Evolutionary conservation across 148 eudicot genomes (phyloP).

Genomic region (Limonium bicolor): DNA sequence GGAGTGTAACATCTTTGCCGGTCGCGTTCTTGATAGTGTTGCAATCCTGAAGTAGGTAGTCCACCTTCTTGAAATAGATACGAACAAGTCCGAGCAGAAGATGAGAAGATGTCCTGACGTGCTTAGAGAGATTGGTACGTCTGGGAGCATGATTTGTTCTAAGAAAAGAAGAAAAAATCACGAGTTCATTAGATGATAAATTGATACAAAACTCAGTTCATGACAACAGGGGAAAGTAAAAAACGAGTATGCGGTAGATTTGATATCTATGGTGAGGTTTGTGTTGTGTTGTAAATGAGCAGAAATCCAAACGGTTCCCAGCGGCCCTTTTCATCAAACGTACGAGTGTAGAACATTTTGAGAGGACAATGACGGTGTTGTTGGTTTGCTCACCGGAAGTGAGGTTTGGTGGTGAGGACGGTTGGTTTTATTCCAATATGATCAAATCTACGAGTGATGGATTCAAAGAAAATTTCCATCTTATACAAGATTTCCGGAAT

Average conservation of each 20-base stretch:
- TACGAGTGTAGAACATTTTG: constrained; percentile 25
- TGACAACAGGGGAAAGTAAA: neutral
- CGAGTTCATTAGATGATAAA: neutral
- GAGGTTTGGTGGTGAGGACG: too few relatives aligned
- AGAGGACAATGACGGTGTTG: too few relatives aligned
- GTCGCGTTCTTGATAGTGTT: constrained; percentile 38
- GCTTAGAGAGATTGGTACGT: constrained; percentile 81
- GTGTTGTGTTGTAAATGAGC: constrained; percentile 65
- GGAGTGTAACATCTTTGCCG: constrained; percentile 42
- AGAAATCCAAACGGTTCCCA: constrained; percentile 26
- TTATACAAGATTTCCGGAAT: too few relatives aligned
- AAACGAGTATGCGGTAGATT: constrained; percentile 51
- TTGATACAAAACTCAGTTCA: too few relatives aligned
- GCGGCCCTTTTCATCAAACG: constrained; percentile 18
- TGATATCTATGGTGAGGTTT: constrained; percentile 64
- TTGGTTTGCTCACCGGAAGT: too few relatives aligned
- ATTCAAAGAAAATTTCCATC: too few relatives aligned
- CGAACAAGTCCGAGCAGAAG: constrained; percentile 89
- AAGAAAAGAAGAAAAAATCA: constrained; percentile 1
- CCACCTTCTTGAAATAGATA: constrained; percentile 74
- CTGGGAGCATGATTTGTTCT: constrained; percentile 71
- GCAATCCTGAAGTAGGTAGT: constrained; percentile 62
- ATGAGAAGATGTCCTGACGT: constrained; percentile 78
- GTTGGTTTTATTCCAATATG: too few relatives aligned
- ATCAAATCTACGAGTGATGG: too few relatives aligned